phyloP scores from a whole-genome alignment of 192 early-diverging fungal species.

The Backusella parvicylindrica region DNA sequence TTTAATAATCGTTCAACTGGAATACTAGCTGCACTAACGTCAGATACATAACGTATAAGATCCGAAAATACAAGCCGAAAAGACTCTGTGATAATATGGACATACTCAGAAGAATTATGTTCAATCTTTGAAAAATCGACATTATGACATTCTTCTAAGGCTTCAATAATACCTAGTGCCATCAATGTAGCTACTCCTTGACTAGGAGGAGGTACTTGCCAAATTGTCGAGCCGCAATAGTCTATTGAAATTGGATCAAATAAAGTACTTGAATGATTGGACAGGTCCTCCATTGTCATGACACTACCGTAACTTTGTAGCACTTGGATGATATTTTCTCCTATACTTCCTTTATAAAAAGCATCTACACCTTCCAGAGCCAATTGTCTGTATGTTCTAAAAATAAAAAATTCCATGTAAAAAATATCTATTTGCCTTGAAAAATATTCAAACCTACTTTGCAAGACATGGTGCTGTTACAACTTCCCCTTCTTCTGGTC shows the following conservation, averaged over 20 bases:
- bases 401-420: neutral
- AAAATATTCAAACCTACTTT: constrained; percentile 27
- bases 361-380: constrained; percentile 58
- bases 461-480: constrained; percentile 53
- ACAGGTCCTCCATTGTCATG: constrained; percentile 64
- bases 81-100: constrained; percentile 66
- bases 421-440: neutral
- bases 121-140: constrained; percentile 38
- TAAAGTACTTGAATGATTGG: constrained; percentile 43
- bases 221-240: constrained; percentile 52
- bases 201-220: constrained; percentile 73
- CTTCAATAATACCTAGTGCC: constrained; percentile 62
- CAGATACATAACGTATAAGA: constrained; percentile 54
- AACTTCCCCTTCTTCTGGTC: constrained; percentile 58
- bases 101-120: constrained; percentile 56
- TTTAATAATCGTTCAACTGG: constrained; percentile 51
- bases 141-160: constrained; percentile 42
- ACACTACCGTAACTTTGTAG: constrained; percentile 52
- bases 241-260: constrained; percentile 59
- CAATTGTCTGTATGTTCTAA: constrained; percentile 48
- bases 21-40: constrained; percentile 47
- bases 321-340: constrained; percentile 57
- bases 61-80: constrained; percentile 75
- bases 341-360: constrained; percentile 68
- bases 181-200: constrained; percentile 69